A percentile compares a stretch with the other conserved stretches of the same genome.
Evolutionary conservation across 164 flowering plant genomes (phyloP).

Genomic region (Malania oleifera): DNA sequence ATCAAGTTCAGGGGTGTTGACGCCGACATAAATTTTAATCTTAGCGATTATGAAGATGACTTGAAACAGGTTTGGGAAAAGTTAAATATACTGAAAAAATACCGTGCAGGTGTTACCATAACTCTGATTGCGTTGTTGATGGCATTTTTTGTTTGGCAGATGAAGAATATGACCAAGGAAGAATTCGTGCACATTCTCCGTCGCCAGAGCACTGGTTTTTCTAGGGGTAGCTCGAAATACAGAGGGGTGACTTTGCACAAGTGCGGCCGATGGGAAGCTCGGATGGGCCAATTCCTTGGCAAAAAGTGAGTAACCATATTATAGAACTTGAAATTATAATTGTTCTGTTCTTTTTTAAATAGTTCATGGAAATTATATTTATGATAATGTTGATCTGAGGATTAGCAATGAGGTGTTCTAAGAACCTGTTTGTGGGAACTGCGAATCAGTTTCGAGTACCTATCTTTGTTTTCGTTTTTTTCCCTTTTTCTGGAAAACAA

Average conservation of each 20-base stretch:
- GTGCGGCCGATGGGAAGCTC: slow-evolving; percentile 91
- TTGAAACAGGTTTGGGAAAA: slow-evolving; percentile 55
- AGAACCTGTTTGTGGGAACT: background rate
- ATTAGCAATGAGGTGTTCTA: background rate
- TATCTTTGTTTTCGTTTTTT: background rate
- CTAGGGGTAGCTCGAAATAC: slow-evolving; percentile 78
- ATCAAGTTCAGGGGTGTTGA: slow-evolving; percentile 86
- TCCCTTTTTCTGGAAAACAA: background rate
- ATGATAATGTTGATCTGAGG: background rate
- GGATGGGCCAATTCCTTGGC: slow-evolving; percentile 84
- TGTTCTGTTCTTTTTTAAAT: background rate
- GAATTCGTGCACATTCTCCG: slow-evolving; percentile 86
- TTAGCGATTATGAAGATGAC: slow-evolving; percentile 76
- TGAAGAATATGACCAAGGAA: slow-evolving; percentile 69
- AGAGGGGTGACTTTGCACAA: slow-evolving; percentile 79
- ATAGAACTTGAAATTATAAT: background rate
- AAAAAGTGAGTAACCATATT: slow-evolving; percentile 56
- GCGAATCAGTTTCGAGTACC: background rate
- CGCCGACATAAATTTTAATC: slow-evolving; percentile 80
- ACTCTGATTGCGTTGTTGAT: background rate
- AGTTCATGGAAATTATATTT: background rate
- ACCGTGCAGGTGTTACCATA: background rate
- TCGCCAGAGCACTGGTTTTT: slow-evolving; percentile 78
- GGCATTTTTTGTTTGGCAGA: slow-evolving; percentile 30
- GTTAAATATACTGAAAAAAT: background rate